Percentiles rank a stretch among this genome's conserved stretches.
Evolutionary conservation across 495 filamentous ascomycete genomes (phyloP).

Genomic region (Tuber aestivum): DNA sequence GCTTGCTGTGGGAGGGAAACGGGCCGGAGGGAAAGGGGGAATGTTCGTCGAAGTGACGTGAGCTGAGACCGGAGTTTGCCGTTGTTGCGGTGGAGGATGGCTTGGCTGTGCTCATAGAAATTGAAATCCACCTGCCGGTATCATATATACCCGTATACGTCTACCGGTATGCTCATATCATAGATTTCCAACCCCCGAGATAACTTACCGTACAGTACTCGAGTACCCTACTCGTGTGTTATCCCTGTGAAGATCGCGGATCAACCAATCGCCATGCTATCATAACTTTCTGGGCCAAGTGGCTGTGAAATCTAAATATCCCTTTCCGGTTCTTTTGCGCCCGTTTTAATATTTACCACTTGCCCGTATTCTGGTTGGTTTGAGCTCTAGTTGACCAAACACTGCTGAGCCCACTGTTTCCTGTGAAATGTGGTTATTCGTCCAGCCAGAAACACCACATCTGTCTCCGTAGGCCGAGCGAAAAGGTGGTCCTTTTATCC

Average conservation of each 20-base stretch:
- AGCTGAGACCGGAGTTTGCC: not conserved
- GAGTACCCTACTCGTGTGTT: no score
- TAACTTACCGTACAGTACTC: no score
- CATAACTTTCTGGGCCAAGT: not conserved
- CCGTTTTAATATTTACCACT: not conserved
- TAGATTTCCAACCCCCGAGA: not conserved
- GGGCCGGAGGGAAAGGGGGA: not conserved
- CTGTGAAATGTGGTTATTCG: not conserved
- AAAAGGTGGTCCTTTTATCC: not conserved
- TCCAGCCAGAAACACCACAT: not conserved
- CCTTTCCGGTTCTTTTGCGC: not conserved
- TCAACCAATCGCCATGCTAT: no score
- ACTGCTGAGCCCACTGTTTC: not conserved
- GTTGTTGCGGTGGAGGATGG: not conserved
- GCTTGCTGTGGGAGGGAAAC: not conserved
- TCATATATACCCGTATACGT: no score
- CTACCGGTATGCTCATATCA: not conserved
- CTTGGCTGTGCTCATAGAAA: not conserved
- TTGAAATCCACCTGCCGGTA: not conserved
- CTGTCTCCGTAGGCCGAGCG: not conserved
- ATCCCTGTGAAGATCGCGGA: slow-evolving; percentile 1
- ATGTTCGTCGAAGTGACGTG: not conserved
- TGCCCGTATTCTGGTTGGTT: not conserved
- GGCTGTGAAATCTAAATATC: not conserved
- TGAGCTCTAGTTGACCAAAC: not conserved